A percentile compares a stretch with the other conserved stretches of the same genome.
Evolutionary conservation across 805 yeast species (phyloP).

Genomic region (Saccharomycopsis amapae): DNA sequence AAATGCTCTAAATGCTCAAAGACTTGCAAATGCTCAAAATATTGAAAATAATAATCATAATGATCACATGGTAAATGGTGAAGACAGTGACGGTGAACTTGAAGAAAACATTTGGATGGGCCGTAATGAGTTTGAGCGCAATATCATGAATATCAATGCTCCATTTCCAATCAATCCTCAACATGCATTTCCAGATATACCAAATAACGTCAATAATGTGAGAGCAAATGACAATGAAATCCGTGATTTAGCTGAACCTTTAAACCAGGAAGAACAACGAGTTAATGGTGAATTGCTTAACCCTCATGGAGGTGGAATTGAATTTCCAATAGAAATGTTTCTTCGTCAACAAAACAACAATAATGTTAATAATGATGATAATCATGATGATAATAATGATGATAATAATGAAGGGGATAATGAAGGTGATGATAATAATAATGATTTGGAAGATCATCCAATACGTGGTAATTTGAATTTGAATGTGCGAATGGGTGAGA

Average conservation of each 20-base stretch:
- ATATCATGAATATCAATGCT: constrained; percentile 1
- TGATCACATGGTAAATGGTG: background rate
- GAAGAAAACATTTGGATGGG: background rate
- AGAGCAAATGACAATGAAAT: too few relatives aligned
- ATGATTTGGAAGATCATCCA: background rate
- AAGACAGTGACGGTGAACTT: background rate
- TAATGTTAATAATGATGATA: constrained; percentile 24
- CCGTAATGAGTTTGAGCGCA: background rate
- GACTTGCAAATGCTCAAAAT: background rate
- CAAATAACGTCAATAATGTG: too few relatives aligned
- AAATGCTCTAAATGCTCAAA: background rate
- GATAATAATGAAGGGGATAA: constrained; percentile 15
- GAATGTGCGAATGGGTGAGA: background rate
- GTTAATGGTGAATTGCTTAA: too few relatives aligned
- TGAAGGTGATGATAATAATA: constrained; percentile 1
- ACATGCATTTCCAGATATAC: constrained; percentile 15
- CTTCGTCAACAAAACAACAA: too few relatives aligned
- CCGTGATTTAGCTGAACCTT: background rate
- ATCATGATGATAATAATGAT: constrained; percentile 17
- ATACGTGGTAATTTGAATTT: too few relatives aligned
- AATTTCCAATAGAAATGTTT: too few relatives aligned
- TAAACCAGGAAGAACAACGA: background rate
- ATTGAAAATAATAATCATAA: background rate
- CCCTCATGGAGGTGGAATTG: too few relatives aligned
- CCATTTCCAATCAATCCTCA: constrained; percentile 3